Evolutionary conservation across 495 filamentous ascomycete species (phyloP), one percentile per base, ranked within the genome.

Genomic region (Podospora pseudoanserina): DNA sequence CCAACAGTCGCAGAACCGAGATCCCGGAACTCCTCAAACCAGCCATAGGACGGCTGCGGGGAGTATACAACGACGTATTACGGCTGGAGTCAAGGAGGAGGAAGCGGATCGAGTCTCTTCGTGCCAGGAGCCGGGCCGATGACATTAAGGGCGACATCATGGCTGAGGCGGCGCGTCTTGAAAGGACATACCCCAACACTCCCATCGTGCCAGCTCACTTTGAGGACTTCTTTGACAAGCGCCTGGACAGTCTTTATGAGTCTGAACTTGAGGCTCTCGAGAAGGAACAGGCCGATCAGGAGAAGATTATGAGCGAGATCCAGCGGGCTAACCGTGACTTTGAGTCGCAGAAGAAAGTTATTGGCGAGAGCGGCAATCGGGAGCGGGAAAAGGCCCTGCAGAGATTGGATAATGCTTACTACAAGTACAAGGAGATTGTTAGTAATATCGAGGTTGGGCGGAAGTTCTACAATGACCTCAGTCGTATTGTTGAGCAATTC

Each of bases 401-500:
- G 76, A 87, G 87, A 56, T 83, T 99, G 23, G 94, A 98, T 75
- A 95, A 93, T 65, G 95, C 92, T 9, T 97, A 96, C 75, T 85
- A 92, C 78, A 95, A 93, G 79, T 97, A 97, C 79, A 96, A 95
- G 78, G 94, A 99, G 77, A 90, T 97, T 64, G 87, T 96, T 56
- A 90, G 85, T 56, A 96, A 98, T 73, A 79, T 97, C 0, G 92
- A 97, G 65, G 91, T 90, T 0, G 95, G 92, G 1, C 80, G 94
- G 56, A 97, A 96, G 72, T 99, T 99, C 76, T 99, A 98, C 80
- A 98, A 99, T 74, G 94, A 97, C 73, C 85, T 99, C 2, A 91
- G 88, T 55, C 91, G 90, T 77, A 93, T 97, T 57, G 88, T 97
- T 1, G 87, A 83, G 11, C 83, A 89, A 70, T 84, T 83, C 67